These are phyloP conservation scores for Rhizophlyctis rosea DNA, from an alignment of 192 early-diverging fungal genomes.

Conservation along the genomic window DNA sequence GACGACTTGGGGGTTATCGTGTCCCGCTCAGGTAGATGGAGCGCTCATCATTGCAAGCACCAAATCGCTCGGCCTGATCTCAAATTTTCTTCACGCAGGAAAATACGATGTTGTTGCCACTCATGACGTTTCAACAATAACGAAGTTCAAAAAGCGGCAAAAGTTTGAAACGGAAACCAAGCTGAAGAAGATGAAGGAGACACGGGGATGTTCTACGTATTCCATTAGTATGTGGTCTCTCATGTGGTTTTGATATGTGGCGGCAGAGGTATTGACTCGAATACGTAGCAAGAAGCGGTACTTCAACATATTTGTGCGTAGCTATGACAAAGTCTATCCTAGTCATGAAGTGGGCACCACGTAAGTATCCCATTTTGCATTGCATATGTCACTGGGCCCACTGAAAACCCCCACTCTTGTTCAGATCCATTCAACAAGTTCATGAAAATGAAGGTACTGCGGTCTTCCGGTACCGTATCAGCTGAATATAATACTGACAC, in stretches of 20 bases:
- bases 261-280: too few species aligned
- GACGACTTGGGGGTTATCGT: conserved; percentile 48
- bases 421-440: conserved; percentile 57
- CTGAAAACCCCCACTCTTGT: too few species aligned
- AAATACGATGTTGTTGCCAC: conserved; percentile 51
- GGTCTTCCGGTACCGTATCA: neutral
- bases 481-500: conserved; percentile 8
- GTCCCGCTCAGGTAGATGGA: conserved; percentile 43
- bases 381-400: too few species aligned
- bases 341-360: conserved; percentile 51
- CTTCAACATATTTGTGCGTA: conserved; percentile 45
- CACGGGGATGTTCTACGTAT: conserved; percentile 48
- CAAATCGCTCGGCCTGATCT: neutral
- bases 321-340: conserved; percentile 35
- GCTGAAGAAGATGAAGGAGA: conserved; percentile 52
- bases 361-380: too few species aligned
- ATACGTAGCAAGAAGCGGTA: conserved; percentile 27
- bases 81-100: conserved; percentile 28
- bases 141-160: conserved; percentile 34
- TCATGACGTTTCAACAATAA: conserved; percentile 39
- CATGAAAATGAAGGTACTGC: conserved; percentile 47
- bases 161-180: conserved; percentile 57
- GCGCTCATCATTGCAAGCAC: neutral
- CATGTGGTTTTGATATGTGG: conserved; percentile 4
- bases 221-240: conserved; percentile 29